These are phyloP conservation scores for Nannochloropsis salina DNA, from an alignment of 108 stramenopile species.

Conservation along the genomic window DNA sequence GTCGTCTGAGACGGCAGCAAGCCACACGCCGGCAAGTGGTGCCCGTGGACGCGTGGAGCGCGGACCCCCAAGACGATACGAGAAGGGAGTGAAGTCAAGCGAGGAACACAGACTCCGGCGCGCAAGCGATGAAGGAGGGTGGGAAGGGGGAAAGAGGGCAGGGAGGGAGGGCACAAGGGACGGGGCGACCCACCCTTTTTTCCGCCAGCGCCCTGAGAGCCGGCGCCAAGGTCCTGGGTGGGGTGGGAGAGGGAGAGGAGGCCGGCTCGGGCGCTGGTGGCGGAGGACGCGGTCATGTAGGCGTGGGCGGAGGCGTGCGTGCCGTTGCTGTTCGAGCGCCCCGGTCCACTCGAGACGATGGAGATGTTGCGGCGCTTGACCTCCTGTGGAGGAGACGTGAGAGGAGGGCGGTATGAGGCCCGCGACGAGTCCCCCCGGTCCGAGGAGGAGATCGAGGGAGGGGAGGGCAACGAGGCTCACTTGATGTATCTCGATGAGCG, in stretches of 20 bases:
- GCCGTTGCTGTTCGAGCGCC: neutral
- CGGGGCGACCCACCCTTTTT: neutral
- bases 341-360: neutral
- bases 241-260: neutral
- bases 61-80: too few relatives aligned
- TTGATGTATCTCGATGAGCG: constrained; percentile 47
- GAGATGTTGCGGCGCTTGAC: constrained; percentile 1
- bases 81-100: too few relatives aligned
- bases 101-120: too few relatives aligned
- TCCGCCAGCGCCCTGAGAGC: neutral
- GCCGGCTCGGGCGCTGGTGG: neutral
- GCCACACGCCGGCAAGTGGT: too few relatives aligned
- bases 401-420: too few relatives aligned
- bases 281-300: neutral
- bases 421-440: neutral
- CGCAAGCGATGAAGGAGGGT: too few relatives aligned
- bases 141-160: too few relatives aligned
- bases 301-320: neutral
- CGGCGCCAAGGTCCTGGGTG: neutral
- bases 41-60: too few relatives aligned
- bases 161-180: neutral
- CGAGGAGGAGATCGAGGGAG: neutral
- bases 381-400: neutral
- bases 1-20: neutral
- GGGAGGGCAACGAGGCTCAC: constrained; percentile 24